Percentiles rank a stretch among this genome's conserved stretches.
phyloP scores from a whole-genome alignment of 139 green algal genomes.

The Haematococcus lacustris region DNA sequence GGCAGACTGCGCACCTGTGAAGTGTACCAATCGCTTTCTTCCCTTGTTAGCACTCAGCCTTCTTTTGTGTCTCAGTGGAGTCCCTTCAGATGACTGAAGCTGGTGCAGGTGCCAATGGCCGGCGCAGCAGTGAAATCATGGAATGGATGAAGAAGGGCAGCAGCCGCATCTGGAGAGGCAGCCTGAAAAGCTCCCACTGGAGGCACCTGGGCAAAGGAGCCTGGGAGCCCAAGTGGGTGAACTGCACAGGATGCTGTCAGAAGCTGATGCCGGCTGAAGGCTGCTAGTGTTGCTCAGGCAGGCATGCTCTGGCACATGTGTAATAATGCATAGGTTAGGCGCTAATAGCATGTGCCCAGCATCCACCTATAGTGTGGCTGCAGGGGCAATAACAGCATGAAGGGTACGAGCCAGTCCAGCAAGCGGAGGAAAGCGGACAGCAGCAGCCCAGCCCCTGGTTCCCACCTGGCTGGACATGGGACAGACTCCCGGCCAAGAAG shows the following conservation, averaged over 20 bases:
- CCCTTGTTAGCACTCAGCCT: background rate
- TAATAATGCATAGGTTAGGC: too few species aligned
- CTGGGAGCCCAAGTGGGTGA: conserved; percentile 26
- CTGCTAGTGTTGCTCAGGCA: background rate
- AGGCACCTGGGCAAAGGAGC: conserved; percentile 38
- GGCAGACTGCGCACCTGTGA: background rate
- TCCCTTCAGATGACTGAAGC: background rate
- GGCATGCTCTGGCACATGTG: too few species aligned
- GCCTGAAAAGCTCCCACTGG: conserved; percentile 34
- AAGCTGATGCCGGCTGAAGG: background rate
- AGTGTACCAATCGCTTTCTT: background rate
- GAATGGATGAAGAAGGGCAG: conserved; percentile 45
- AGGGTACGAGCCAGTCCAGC: too few species aligned
- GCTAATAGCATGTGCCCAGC: too few species aligned
- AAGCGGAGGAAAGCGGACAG: too few species aligned
- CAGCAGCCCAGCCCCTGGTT: too few species aligned
- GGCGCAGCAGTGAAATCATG: background rate
- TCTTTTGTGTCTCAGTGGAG: background rate
- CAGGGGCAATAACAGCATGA: too few species aligned
- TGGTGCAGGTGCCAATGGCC: conserved; percentile 14
- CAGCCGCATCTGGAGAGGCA: conserved; percentile 45
- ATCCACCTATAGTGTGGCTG: too few species aligned
- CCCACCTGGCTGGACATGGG: too few species aligned
- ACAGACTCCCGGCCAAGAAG: too few species aligned
- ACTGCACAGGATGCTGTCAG: background rate